These are phyloP conservation scores for Neocatenulostroma microsporum DNA, from an alignment of 2,329 filamentous ascomycete species.

Conservation along the genomic window DNA sequence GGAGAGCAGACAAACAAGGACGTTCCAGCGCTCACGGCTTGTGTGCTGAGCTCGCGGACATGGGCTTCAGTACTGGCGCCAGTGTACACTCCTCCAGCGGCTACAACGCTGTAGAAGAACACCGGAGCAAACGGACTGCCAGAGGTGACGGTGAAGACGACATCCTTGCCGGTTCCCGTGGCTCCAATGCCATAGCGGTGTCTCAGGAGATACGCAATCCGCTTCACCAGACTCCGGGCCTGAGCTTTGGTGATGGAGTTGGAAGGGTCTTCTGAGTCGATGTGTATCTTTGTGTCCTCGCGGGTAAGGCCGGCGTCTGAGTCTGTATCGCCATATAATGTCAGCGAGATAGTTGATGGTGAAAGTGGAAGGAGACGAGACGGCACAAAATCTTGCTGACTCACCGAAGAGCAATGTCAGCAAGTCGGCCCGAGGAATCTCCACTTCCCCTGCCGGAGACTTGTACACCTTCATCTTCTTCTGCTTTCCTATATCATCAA, in stretches of 20 bases:
- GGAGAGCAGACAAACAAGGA: no score
- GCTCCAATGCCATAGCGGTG: constrained; percentile 46
- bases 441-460: no score
- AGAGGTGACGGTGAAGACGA: constrained; percentile 50
- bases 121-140: constrained; percentile 50
- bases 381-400: no score
- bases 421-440: constrained; percentile 33
- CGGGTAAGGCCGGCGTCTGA: constrained; percentile 28
- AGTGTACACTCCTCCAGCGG: constrained; percentile 53
- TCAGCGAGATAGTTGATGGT: no score
- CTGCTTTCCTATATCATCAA: no score
- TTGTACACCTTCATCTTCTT: no score
- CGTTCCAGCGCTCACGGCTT: no score
- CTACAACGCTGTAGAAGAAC: constrained; percentile 50
- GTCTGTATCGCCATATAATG: no score
- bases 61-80: no score
- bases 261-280: constrained; percentile 50
- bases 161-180: constrained; percentile 43
- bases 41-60: no score
- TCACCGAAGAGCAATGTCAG: constrained; percentile 37
- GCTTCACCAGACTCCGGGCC: constrained; percentile 43
- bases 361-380: no score
- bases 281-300: constrained; percentile 49
- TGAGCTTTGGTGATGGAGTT: constrained; percentile 47
- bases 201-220: constrained; percentile 51